A percentile compares a stretch with the other conserved stretches of the same genome.
phyloP scores from a whole-genome alignment of 1,139 yeast species.

The Yamadazyma triangularis region DNA sequence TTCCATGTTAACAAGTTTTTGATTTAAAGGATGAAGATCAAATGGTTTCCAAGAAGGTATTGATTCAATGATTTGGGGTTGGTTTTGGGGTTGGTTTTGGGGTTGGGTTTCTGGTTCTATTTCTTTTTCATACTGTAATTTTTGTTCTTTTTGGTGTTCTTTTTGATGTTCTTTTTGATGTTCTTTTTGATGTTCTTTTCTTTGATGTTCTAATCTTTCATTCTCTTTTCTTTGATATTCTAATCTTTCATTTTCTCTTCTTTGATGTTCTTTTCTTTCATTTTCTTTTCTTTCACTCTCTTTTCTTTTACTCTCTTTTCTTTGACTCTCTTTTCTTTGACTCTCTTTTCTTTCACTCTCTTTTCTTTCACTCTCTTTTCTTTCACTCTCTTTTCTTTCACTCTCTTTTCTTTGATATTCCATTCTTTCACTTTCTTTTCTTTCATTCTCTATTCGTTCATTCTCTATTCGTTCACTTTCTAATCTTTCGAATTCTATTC shows the following conservation, averaged over 20 bases:
- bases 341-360: not conserved
- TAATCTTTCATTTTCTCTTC: not conserved
- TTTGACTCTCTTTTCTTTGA: not conserved
- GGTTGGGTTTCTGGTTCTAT: not conserved
- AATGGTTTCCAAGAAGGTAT: slow-evolving; percentile 2
- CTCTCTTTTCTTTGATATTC: not conserved
- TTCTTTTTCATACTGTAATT: not conserved
- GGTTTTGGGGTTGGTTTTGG: not conserved
- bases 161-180: not conserved
- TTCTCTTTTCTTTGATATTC: not conserved
- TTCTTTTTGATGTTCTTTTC: slow-evolving; percentile 1
- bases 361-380: not conserved
- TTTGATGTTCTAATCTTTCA: not conserved
- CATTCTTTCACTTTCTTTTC: not conserved
- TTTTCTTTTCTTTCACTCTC: not conserved
- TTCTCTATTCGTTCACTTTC: not conserved
- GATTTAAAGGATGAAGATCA: not conserved
- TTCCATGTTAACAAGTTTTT: slow-evolving; percentile 33
- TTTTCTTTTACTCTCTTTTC: not conserved
- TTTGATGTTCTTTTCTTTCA: not conserved
- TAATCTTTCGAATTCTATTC: not conserved
- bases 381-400: not conserved
- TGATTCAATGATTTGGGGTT: not conserved
- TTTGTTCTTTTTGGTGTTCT: not conserved
- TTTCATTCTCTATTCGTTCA: not conserved